Conservation (phyloP, 306 rosid species). For the Pyrus pyrifolia region DNA sequence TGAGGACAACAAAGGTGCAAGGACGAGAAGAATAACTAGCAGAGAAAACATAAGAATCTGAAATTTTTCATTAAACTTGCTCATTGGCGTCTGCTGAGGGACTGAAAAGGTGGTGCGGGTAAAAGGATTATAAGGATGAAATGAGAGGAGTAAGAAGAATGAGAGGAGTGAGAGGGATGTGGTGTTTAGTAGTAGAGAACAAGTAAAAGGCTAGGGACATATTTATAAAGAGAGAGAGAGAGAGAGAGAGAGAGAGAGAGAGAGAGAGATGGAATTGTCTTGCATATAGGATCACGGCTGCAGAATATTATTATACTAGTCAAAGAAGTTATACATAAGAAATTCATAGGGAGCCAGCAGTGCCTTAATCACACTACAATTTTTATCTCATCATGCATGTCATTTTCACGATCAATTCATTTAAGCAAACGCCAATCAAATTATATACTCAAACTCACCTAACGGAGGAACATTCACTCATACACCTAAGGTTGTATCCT, state of each 20-base stretch:
- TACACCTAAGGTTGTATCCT: too few relatives aligned
- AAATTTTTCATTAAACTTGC: constrained; percentile 32
- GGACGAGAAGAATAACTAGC: constrained; percentile 42
- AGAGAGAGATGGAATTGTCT: background rate
- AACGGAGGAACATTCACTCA: too few relatives aligned
- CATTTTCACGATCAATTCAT: background rate
- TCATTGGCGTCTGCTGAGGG: constrained; percentile 30
- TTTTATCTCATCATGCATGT: background rate
- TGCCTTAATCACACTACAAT: background rate
- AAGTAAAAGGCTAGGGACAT: constrained; percentile 17
- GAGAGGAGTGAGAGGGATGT: constrained; percentile 7
- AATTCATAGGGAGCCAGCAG: background rate
- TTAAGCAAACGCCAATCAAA: background rate
- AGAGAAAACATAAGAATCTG: constrained; percentile 46
- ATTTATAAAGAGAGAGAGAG: constrained; percentile 20
- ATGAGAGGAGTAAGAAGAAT: background rate
- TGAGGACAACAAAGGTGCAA: constrained; percentile 62
- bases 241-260: background rate
- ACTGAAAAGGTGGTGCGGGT: background rate
- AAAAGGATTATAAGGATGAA: background rate
- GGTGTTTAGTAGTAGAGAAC: constrained; percentile 17
- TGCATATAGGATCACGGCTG: background rate
- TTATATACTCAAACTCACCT: background rate
- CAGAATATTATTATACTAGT: background rate
- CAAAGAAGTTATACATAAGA: background rate